Evolutionary conservation across 2,329 filamentous ascomycete genomes (phyloP), one percentile per base, ranked within the genome.

Genomic region (Diaporthe ilicicola): DNA sequence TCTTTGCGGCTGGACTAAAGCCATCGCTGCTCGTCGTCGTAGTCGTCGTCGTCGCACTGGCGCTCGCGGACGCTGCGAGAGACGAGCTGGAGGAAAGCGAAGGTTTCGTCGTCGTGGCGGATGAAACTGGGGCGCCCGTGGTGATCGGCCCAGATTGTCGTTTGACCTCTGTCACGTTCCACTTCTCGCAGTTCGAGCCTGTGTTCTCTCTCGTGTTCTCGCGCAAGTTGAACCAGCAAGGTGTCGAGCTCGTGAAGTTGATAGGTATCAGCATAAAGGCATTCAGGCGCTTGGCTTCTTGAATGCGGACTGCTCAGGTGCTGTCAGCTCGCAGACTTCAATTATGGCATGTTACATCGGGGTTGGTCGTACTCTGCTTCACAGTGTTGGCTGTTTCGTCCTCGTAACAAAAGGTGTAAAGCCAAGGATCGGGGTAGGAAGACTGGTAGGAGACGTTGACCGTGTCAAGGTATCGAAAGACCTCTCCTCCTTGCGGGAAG

Each of bases 401-500:
- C 22, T 37, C 1, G 37, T 64, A 64, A 19, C 67, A 69, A 17
- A 62, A 64, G 22, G 32, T 64, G 6, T 50, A 69, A 8, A 69
- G 27, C 53, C 46, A 69, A 42, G 67, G 67, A 3, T 64, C 32
- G 3, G 51, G 19, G 27, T 51, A 69, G 9, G 67, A 10, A 3
- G 67, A 64, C n/a, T 29, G 53, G 44, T 69, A 69, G n/a, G 67
- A 37, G 13, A 69, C 67, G 37, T 69, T 69, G 54, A 69, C 67
- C 1, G 54, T 69, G 42, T 69, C 67, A 17, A 64, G 56, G 17
- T 39, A n/a, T 42, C 51, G 55, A 27, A 69, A 69, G 51, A 64
- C 19, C 67, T 69, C 67, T 7, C 44, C 67, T 13, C 67, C 67
- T 22, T 22, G 22, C 6, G 67, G 67, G n/a, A 39, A 69, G 17